Percentiles rank a stretch among this genome's conserved stretches.
phyloP scores from a whole-genome alignment of 192 early-diverging fungal species.

The Chytriomyces sp. region DNA sequence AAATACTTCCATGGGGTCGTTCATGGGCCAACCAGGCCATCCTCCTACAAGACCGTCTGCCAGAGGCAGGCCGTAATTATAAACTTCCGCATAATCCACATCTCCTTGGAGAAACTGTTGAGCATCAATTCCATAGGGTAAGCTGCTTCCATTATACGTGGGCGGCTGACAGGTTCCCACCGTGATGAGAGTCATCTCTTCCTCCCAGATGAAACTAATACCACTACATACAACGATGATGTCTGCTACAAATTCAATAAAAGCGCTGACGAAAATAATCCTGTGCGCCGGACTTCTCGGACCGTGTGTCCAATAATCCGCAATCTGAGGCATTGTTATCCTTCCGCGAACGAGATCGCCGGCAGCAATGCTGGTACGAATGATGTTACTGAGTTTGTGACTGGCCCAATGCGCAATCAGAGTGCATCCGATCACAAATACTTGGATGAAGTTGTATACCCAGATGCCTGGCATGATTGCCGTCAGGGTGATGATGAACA shows the following conservation, averaged over 20 bases:
- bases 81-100: constrained; percentile 23
- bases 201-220: constrained; percentile 20
- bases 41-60: constrained; percentile 28
- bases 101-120: constrained; percentile 15
- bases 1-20: constrained; percentile 8
- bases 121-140: constrained; percentile 19
- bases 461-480: constrained; percentile 25
- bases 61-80: constrained; percentile 32
- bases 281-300: constrained; percentile 8
- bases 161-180: constrained; percentile 15
- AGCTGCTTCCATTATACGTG: neutral
- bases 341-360: constrained; percentile 14
- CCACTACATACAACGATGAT: constrained; percentile 9
- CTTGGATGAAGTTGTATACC: constrained; percentile 31
- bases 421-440: constrained; percentile 11
- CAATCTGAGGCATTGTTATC: constrained; percentile 7
- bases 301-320: constrained; percentile 19
- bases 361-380: constrained; percentile 6
- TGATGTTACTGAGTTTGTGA: neutral
- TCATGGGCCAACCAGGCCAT: constrained; percentile 5
- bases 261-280: neutral
- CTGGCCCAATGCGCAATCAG: constrained; percentile 9
- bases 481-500: constrained; percentile 4
- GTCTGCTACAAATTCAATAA: constrained; percentile 9
- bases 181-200: neutral